Conservation (phyloP, 2,329 filamentous ascomycete species). For the Cadophora sp. region DNA sequence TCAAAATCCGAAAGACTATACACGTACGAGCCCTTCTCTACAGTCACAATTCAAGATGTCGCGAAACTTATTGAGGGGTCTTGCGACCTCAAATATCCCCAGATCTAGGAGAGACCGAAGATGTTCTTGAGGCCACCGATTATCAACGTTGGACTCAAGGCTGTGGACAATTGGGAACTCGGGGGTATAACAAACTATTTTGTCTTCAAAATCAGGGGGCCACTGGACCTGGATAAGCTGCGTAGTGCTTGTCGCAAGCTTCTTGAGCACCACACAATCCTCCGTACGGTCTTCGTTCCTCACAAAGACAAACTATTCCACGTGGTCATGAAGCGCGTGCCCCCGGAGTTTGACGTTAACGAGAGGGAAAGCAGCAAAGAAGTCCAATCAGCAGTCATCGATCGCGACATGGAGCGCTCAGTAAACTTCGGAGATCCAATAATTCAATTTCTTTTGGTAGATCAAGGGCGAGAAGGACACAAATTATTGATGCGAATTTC, state of each 20-base stretch:
- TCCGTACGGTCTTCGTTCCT: slow-evolving; percentile 29
- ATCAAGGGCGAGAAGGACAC: background rate
- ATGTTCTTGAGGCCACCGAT: slow-evolving; percentile 27
- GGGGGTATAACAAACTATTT: slow-evolving; percentile 31
- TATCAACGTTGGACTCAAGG: slow-evolving; percentile 28
- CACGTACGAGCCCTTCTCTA: slow-evolving; percentile 4
- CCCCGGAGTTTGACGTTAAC: background rate
- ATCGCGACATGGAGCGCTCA: background rate
- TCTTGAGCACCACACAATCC: slow-evolving; percentile 19
- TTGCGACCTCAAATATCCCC: background rate
- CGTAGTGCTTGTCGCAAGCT: slow-evolving; percentile 20
- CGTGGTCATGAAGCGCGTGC: slow-evolving; percentile 20
- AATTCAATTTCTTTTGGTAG: background rate
- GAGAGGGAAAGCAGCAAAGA: background rate
- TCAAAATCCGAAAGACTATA: background rate
- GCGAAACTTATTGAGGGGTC: background rate
- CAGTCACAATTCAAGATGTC: background rate
- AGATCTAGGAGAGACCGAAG: slow-evolving; percentile 21
- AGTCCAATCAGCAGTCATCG: background rate
- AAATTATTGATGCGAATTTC: slow-evolving; percentile 49
- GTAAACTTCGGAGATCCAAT: background rate
- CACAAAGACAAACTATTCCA: slow-evolving; percentile 21
- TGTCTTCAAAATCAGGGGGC: slow-evolving; percentile 22
- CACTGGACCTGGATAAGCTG: slow-evolving; percentile 17
- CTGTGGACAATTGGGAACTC: slow-evolving; percentile 16